Evolutionary conservation across 495 filamentous ascomycete species (phyloP), one percentile per base, ranked within the genome.

Genomic region (Aspergillus ostianus): DNA sequence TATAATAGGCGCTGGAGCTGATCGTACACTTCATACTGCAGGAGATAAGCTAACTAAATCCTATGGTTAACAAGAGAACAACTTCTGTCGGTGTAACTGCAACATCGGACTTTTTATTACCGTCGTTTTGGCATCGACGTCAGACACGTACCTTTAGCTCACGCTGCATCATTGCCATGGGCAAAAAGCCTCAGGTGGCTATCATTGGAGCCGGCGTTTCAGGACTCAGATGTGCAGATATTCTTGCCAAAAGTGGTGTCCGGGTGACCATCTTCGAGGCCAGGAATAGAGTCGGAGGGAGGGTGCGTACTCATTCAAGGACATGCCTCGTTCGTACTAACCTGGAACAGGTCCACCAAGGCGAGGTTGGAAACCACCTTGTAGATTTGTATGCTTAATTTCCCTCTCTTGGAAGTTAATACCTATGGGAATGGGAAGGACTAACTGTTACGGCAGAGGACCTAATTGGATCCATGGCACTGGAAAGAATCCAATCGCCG

Each of bases 381-480:
- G 70, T 82, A n/a, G 80, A 84, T 66, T 62, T 82, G 78, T 81
- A 61, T 53, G 68, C 56, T 44, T 55, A 47, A 1, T 7, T 32
- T 32, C 6, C 19, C 19, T 32, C n/a, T 56, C 26, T 56, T 12
- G 46, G 21, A 21, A 19, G 8, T 7, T 57, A 26, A 53, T 49
- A 48, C 47, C 44, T 32, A 12, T 32, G 30, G 30, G 30, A 12
- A 32, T 8, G 29, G 13, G 36, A 41, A 41, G 1, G 1, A 10
- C 13, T 41, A 10, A 41, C 36, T 8, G 13, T 41, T 41, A 41
- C 13, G 13, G 12, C 44, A 89, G 91, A 20, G 93, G 93, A 6
- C 87, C 93, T 7, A 98, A 97, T 67, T 97, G 93, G 93, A 95
- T 97, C 26, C 93, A 98, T 71, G 94, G 94, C 41, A 88, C 89